Evolutionary conservation across 202 grass and related monocot genomes (phyloP), one percentile per base, ranked within the genome.

Genomic region (Panicum hallii): DNA sequence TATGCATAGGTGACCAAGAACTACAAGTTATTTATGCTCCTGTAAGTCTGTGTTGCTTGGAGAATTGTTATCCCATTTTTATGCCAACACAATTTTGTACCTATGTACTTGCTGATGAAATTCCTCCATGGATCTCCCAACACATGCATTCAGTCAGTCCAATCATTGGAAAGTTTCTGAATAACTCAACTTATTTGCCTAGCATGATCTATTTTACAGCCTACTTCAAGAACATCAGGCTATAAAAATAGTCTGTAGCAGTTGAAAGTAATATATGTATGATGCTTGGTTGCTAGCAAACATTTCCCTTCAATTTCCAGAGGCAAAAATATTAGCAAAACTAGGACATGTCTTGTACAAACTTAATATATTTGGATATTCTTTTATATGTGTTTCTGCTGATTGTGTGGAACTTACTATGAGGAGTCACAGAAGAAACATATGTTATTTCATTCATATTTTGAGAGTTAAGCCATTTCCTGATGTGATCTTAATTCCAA

Each of bases 11-110:
- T 72, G 82, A 88, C 56, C 87, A 95, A 82, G 82, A 87, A 86
- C 79, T 99, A 16, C 78, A 92, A 89, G 90, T 93, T 89, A 32
- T 94, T 85, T 94, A 82, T 82, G 93, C 96, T 47, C 93, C 89
- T 85, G 96, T 99, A 95, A 86, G 91, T 70, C 55, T 79, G 23
- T 63, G 46, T 79, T 69, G 11, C 28, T 56, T 81, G 30, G 63
- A 70, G n/a, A 30, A 42, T 34, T 58, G 17, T 72, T 77, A 30
- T 32, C 1, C 1, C 0, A n/a, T 85, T 63, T 60, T 44, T 58
- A 75, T 81, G 52, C 17, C 19, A 76, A 63, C 11, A 47, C 40
- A 20, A 11, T 48, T 62, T 26, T 57, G 38, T 71, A 73, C 47
- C 10, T 65, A 43, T 38, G 23, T 67, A 15, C 22, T 75, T 69